Evolutionary conservation across 306 rosid genomes (phyloP).

Genomic region (Prunus campanulata): DNA sequence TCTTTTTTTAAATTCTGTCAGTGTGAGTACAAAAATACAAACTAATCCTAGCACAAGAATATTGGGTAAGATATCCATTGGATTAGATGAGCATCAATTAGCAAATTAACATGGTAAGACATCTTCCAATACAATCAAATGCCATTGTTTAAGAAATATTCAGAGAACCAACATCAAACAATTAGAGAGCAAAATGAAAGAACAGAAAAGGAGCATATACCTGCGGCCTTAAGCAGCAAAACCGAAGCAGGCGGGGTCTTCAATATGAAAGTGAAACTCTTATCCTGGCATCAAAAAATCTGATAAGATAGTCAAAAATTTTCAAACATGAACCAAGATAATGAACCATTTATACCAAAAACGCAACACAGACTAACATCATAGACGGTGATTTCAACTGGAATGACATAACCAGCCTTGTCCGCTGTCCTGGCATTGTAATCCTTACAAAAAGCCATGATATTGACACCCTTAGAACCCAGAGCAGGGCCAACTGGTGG

Average conservation of each 20-base stretch:
- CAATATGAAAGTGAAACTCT: slow-evolving; percentile 86
- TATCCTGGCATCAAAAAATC: slow-evolving; percentile 50
- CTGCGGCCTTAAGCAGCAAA: slow-evolving; percentile 96
- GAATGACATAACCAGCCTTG: slow-evolving; percentile 92
- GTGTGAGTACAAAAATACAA: not conserved
- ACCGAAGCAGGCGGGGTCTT: slow-evolving; percentile 99
- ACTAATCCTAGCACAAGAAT: not conserved
- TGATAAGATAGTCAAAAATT: not conserved
- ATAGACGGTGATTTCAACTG: slow-evolving; percentile 93
- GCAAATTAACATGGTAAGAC: not conserved
- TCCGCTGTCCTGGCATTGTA: slow-evolving; percentile 95
- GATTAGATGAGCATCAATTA: not conserved
- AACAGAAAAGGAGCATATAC: slow-evolving; percentile 33
- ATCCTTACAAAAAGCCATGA: slow-evolving; percentile 97
- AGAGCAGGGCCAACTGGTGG: slow-evolving; percentile 99
- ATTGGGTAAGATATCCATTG: not conserved
- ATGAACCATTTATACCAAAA: not conserved
- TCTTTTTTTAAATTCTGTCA: not conserved
- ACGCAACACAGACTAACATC: slow-evolving; percentile 48
- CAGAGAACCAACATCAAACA: slow-evolving; percentile 20
- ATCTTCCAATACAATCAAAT: not conserved
- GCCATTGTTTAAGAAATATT: not conserved
- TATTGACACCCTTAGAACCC: slow-evolving; percentile 96
- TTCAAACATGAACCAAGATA: not conserved
- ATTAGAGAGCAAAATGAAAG: not conserved